Conservation (phyloP, 2,329 filamentous ascomycete genomes). For the Aspergillus ochraceoroseus region DNA sequence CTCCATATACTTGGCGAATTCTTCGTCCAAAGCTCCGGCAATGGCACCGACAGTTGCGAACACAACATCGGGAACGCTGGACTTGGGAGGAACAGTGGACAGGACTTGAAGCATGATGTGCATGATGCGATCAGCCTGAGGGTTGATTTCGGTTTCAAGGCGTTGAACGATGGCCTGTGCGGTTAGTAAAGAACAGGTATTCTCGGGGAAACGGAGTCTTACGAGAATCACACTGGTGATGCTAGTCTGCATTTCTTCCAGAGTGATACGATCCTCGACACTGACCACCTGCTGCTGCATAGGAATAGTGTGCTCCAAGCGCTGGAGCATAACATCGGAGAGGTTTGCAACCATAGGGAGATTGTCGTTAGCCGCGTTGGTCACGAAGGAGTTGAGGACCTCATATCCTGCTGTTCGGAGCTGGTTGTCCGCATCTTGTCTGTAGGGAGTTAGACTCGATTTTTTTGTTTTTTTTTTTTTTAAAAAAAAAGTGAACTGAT, state of each 20-base stretch:
- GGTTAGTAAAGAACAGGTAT: constrained; percentile 17
- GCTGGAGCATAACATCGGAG: constrained; percentile 82
- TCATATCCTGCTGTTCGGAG: constrained; percentile 95
- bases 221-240: constrained; percentile 78
- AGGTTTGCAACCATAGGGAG: constrained; percentile 73
- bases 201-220: background rate
- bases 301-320: constrained; percentile 81
- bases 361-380: constrained; percentile 82
- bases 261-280: constrained; percentile 89
- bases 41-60: constrained; percentile 91
- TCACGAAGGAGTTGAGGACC: constrained; percentile 90
- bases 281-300: constrained; percentile 93
- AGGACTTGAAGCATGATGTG: constrained; percentile 77
- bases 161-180: constrained; percentile 74
- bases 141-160: constrained; percentile 83
- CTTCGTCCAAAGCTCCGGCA: constrained; percentile 82
- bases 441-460: constrained; percentile 22
- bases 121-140: constrained; percentile 93
- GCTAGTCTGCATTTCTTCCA: constrained; percentile 98
- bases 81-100: constrained; percentile 71
- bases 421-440: constrained; percentile 72
- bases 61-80: constrained; percentile 86
- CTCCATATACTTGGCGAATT: constrained; percentile 97
- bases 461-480: no score
- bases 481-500: no score